A percentile compares a stretch with the other conserved stretches of the same genome.
These are phyloP conservation scores for Groenewaldozyma auringiensis DNA, from an alignment of 1,139 yeast species.

Conservation along the genomic window DNA sequence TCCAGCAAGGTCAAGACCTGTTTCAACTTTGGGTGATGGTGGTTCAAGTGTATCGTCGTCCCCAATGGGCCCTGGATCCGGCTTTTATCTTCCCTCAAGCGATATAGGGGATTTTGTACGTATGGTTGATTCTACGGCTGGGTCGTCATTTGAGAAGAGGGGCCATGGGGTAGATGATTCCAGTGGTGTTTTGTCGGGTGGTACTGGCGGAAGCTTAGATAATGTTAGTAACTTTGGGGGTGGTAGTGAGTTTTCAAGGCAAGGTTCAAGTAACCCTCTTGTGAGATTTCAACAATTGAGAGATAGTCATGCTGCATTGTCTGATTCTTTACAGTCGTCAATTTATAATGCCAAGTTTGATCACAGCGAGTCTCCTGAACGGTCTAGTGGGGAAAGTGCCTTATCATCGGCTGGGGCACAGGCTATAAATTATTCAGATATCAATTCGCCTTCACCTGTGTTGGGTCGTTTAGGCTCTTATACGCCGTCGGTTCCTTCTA, in stretches of 20 bases:
- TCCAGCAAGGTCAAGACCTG: constrained; percentile 16
- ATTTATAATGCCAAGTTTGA: constrained; percentile 13
- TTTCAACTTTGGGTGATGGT: constrained; percentile 21
- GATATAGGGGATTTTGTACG: constrained; percentile 75
- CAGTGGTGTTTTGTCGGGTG: constrained; percentile 7
- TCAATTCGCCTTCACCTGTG: constrained; percentile 30
- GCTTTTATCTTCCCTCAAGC: constrained; percentile 42
- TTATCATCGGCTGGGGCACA: constrained; percentile 3
- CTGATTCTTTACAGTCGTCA: constrained; percentile 30
- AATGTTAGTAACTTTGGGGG: background rate
- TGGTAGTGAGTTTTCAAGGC: background rate
- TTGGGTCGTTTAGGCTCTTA: constrained; percentile 11
- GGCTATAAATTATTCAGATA: background rate
- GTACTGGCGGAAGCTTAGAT: constrained; percentile 6
- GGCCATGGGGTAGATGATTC: background rate
- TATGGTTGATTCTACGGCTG: constrained; percentile 53
- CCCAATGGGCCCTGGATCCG: constrained; percentile 30
- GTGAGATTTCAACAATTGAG: constrained; percentile 42
- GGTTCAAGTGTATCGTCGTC: constrained; percentile 22
- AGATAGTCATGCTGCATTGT: constrained; percentile 38
- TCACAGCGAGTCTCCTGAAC: constrained; percentile 6
- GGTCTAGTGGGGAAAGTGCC: constrained; percentile 5
- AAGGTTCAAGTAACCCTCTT: constrained; percentile 26
- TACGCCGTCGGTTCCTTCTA: constrained; percentile 31
- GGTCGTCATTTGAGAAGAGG: constrained; percentile 2